These are phyloP conservation scores for Citropsis articulata DNA, from an alignment of 345 rosid species.

Conservation along the genomic window DNA sequence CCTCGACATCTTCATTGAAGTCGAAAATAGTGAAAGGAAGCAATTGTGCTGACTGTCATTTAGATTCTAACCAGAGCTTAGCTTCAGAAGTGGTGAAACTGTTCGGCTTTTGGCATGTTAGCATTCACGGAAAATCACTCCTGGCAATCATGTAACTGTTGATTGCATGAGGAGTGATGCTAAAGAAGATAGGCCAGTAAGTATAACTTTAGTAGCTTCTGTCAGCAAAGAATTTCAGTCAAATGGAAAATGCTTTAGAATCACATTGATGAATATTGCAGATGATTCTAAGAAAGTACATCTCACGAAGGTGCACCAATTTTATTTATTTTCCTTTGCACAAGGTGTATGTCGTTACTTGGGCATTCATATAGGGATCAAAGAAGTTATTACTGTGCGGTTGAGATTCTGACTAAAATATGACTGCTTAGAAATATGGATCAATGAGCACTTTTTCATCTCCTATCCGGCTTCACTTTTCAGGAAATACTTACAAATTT, in stretches of 20 bases:
- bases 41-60: constrained; percentile 32
- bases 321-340: constrained; percentile 8
- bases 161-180: constrained; percentile 13
- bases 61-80: constrained; percentile 20
- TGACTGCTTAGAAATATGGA: background rate
- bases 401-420: background rate
- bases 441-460: background rate
- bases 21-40: constrained; percentile 72
- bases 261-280: constrained; percentile 77
- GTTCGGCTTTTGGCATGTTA: constrained; percentile 20
- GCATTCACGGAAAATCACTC: constrained; percentile 23
- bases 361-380: background rate
- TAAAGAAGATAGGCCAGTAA: constrained; percentile 22
- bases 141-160: constrained; percentile 24
- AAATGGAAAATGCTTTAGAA: constrained; percentile 35
- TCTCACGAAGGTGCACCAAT: constrained; percentile 51
- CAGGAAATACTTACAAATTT: background rate
- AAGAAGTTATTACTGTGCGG: background rate
- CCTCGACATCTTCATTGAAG: constrained; percentile 64
- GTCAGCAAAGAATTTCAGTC: constrained; percentile 23
- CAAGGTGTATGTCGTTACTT: background rate
- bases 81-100: constrained; percentile 25
- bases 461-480: background rate
- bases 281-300: constrained; percentile 60
- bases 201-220: constrained; percentile 21